These are phyloP conservation scores for Trichothecium roseum DNA, from an alignment of 2,329 filamentous ascomycete species.

Conservation along the genomic window DNA sequence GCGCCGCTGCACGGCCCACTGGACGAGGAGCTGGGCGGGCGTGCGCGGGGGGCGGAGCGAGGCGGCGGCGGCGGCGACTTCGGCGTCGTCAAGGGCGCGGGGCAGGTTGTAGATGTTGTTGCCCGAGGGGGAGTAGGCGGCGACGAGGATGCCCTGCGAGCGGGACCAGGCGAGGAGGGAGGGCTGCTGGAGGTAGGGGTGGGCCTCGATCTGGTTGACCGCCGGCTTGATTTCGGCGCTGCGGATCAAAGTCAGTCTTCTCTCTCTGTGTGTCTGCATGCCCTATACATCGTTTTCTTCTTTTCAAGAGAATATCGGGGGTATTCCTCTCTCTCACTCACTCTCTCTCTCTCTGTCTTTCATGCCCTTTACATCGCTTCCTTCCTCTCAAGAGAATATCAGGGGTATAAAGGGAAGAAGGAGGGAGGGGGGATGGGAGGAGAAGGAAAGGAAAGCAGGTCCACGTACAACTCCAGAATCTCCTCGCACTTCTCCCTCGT, in stretches of 20 bases:
- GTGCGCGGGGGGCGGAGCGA: too few species aligned
- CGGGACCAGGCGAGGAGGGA: conserved; percentile 66
- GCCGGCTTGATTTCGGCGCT: conserved; percentile 45
- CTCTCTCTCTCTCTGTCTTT: neutral
- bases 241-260: conserved; percentile 3
- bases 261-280: too few species aligned
- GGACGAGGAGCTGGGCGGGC: conserved; percentile 64
- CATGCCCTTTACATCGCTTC: conserved; percentile 39
- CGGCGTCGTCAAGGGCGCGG: conserved; percentile 50
- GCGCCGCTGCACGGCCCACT: conserved; percentile 72
- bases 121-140: conserved; percentile 65
- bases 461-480: too few species aligned
- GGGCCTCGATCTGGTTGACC: conserved; percentile 75
- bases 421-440: too few species aligned
- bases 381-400: conserved; percentile 59
- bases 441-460: too few species aligned
- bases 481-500: conserved; percentile 71
- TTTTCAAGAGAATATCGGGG: too few species aligned
- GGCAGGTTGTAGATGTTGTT: conserved; percentile 59
- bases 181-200: conserved; percentile 72
- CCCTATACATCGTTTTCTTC: too few species aligned
- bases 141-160: conserved; percentile 63
- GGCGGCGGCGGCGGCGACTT: conserved; percentile 54
- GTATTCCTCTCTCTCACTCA: too few species aligned
- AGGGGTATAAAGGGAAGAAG: too few species aligned